A percentile compares a stretch with the other conserved stretches of the same genome.
phyloP scores from a whole-genome alignment of 306 rosid species.

The Fragaria nilgerrensis region DNA sequence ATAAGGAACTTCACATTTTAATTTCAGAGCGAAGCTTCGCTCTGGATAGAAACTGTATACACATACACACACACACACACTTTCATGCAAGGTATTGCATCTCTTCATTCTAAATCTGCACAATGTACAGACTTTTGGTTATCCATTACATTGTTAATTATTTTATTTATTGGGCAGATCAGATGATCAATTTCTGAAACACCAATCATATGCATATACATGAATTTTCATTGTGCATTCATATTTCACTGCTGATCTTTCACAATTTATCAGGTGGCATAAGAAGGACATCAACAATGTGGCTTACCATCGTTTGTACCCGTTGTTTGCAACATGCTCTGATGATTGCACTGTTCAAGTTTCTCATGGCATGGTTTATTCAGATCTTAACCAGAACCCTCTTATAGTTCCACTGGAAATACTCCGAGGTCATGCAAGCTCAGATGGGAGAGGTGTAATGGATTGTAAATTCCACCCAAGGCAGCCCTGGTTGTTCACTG shows the following conservation, averaged over 20 bases:
- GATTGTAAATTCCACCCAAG: slow-evolving; percentile 95
- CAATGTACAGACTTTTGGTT: background rate
- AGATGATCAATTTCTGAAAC: background rate
- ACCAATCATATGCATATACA: background rate
- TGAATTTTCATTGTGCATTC: background rate
- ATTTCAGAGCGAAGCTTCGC: no score
- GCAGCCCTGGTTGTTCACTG: slow-evolving; percentile 91
- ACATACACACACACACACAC: no score
- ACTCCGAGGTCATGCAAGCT: slow-evolving; percentile 69
- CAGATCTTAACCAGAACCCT: slow-evolving; percentile 90
- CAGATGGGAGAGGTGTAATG: slow-evolving; percentile 86
- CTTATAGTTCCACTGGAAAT: slow-evolving; percentile 84
- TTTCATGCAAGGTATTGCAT: background rate
- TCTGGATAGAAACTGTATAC: no score
- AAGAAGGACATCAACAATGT: slow-evolving; percentile 82
- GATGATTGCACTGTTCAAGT: slow-evolving; percentile 85
- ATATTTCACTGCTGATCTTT: slow-evolving; percentile 8
- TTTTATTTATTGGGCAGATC: background rate
- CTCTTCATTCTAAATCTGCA: background rate
- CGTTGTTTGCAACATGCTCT: slow-evolving; percentile 87
- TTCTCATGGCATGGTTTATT: slow-evolving; percentile 91
- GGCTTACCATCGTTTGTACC: slow-evolving; percentile 71
- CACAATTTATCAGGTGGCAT: slow-evolving; percentile 63
- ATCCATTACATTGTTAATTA: background rate
- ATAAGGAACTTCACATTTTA: no score